Evolutionary conservation across 2,329 filamentous ascomycete genomes (phyloP).

Genomic region (Ophiocordyceps camponoti-saundersi): DNA sequence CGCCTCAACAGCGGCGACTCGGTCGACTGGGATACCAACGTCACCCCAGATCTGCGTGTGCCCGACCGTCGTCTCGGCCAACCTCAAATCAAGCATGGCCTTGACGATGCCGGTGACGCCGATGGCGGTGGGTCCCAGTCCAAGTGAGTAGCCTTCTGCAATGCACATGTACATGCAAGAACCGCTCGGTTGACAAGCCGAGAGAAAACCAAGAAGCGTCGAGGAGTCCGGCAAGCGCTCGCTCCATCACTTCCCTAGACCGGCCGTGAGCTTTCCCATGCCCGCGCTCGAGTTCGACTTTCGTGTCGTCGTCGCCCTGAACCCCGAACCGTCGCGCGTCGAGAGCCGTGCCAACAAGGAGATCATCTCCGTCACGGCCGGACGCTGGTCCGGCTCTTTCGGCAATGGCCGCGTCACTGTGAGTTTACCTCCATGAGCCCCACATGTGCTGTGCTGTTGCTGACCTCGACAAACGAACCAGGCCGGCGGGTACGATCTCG

Average conservation of each 20-base stretch:
- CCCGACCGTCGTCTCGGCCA: neutral
- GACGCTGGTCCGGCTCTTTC: constrained; percentile 30
- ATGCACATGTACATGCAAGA: neutral
- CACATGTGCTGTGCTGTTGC: constrained; percentile 1
- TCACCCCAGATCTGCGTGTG: constrained; percentile 5
- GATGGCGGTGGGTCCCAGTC: neutral
- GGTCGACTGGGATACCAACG: constrained; percentile 14
- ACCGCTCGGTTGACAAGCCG: neutral
- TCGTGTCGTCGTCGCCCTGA: constrained; percentile 28
- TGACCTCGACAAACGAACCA: constrained; percentile 6
- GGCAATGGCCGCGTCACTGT: constrained; percentile 29
- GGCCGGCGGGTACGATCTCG: constrained; percentile 25
- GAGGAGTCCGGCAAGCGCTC: constrained; percentile 21
- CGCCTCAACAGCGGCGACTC: constrained; percentile 4
- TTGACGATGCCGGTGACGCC: neutral
- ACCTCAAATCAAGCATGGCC: neutral
- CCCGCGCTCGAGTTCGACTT: constrained; percentile 31
- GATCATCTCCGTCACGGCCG: constrained; percentile 29
- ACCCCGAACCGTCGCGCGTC: constrained; percentile 24
- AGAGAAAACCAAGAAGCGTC: constrained; percentile 10
- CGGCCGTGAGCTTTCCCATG: constrained; percentile 24
- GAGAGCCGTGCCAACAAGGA: constrained; percentile 27
- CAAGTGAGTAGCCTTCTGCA: neutral
- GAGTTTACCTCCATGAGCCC: constrained; percentile 8
- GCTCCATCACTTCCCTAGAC: constrained; percentile 22